Percentiles rank a stretch among this genome's conserved stretches.
Evolutionary conservation across 176 grass and related monocot genomes (phyloP).

Genomic region (Oryza meridionalis): DNA sequence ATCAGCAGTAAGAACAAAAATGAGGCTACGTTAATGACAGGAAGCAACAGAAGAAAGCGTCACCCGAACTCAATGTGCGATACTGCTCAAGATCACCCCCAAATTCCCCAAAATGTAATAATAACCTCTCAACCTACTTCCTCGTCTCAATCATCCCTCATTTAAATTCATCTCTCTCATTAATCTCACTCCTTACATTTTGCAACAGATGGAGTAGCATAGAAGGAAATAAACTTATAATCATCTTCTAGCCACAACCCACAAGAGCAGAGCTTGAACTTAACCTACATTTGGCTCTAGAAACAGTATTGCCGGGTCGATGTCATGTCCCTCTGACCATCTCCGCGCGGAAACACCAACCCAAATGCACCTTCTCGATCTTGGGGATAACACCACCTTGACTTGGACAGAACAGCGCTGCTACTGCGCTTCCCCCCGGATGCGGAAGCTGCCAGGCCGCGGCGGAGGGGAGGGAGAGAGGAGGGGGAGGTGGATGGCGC

Average conservation of each 20-base stretch:
- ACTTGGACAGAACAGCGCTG: background rate
- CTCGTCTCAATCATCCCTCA: too few relatives aligned
- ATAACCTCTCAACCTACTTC: too few relatives aligned
- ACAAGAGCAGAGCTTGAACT: background rate
- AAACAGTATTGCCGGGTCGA: background rate
- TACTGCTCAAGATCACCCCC: background rate
- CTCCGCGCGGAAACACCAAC: background rate
- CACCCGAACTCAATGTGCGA: background rate
- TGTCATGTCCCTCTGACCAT: background rate
- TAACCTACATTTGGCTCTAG: background rate
- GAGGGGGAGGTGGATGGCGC: too few relatives aligned
- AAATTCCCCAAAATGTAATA: background rate
- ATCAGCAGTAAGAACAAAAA: background rate
- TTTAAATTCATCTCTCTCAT: too few relatives aligned
- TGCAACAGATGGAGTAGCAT: too few relatives aligned
- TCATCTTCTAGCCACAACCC: too few relatives aligned
- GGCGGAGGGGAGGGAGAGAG: too few relatives aligned
- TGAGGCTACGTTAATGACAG: background rate
- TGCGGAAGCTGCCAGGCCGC: background rate
- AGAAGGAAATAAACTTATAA: too few relatives aligned
- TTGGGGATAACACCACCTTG: background rate
- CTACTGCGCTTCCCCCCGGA: background rate
- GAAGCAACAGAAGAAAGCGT: background rate
- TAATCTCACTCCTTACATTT: too few relatives aligned
- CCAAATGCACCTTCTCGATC: constrained; percentile 3